A percentile compares a stretch with the other conserved stretches of the same genome.
phyloP scores from a whole-genome alignment of 2,329 filamentous ascomycete species.

The Chaetomium olivaceum region DNA sequence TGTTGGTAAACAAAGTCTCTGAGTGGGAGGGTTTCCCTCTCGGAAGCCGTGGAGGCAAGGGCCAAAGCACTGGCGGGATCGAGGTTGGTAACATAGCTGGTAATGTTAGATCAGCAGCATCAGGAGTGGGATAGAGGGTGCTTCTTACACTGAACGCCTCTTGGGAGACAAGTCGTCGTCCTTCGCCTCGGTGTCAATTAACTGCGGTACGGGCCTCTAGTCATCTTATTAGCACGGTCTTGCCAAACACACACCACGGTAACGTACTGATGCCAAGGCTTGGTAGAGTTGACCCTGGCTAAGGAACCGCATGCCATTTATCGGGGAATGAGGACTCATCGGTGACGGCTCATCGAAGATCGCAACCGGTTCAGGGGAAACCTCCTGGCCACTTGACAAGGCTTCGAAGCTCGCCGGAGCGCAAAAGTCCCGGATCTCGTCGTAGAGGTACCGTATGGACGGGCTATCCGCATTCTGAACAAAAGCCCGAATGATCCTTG shows the following conservation, averaged over 20 bases:
- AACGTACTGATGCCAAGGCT: neutral
- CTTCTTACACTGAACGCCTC: neutral
- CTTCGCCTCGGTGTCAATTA: slow-evolving; percentile 1
- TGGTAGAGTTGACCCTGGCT: neutral
- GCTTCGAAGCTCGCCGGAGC: slow-evolving; percentile 10
- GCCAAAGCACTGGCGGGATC: slow-evolving; percentile 17
- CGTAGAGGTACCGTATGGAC: slow-evolving; percentile 17
- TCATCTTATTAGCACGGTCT: neutral
- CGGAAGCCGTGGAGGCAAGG: slow-evolving; percentile 17
- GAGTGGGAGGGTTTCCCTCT: slow-evolving; percentile 5
- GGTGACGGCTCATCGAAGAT: slow-evolving; percentile 6
- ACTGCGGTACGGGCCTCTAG: neutral
- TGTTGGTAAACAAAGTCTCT: neutral
- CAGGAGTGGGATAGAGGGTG: too few species aligned
- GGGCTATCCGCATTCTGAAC: slow-evolving; percentile 12
- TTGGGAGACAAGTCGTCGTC: neutral
- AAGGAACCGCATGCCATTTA: neutral
- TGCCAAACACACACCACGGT: neutral
- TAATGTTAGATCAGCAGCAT: neutral
- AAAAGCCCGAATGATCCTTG: slow-evolving; percentile 22
- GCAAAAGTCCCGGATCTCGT: slow-evolving; percentile 24
- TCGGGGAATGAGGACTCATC: neutral
- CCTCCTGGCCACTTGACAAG: neutral
- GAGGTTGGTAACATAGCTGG: slow-evolving; percentile 25
- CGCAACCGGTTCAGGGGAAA: neutral